Evolutionary conservation across 169 alveolate species (phyloP).

Genomic region (Babesia caballi): DNA sequence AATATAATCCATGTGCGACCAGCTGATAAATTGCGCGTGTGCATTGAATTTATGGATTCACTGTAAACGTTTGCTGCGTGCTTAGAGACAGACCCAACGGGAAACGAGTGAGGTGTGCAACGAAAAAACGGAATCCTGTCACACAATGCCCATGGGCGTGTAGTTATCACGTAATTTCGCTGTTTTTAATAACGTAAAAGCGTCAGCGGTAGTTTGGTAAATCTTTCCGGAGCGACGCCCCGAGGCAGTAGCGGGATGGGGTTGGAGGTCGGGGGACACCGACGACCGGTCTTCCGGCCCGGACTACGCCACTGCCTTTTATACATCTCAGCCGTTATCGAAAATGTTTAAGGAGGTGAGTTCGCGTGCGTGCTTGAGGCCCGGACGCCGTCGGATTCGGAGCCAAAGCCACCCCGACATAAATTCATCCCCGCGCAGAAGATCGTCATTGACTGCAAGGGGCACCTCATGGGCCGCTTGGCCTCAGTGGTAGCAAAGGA

Average conservation of each 20-base stretch:
- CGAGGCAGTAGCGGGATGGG: slow-evolving; percentile 26
- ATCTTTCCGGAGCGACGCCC: too few relatives aligned
- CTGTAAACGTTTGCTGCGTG: too few relatives aligned
- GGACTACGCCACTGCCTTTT: not conserved
- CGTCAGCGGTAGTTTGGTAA: too few relatives aligned
- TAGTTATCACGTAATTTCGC: too few relatives aligned
- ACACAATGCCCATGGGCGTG: too few relatives aligned
- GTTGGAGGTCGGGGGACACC: slow-evolving; percentile 21
- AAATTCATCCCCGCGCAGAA: slow-evolving; percentile 5
- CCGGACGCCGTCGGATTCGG: not conserved
- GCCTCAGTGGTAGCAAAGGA: slow-evolving; percentile 98
- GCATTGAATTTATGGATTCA: too few relatives aligned
- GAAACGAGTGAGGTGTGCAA: too few relatives aligned
- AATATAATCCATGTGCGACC: too few relatives aligned
- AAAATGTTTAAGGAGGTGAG: slow-evolving; percentile 68
- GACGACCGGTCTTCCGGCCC: not conserved
- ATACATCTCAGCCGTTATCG: not conserved
- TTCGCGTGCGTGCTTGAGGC: not conserved
- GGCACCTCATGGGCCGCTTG: slow-evolving; percentile 98
- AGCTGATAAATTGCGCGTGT: too few relatives aligned
- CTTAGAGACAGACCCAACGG: too few relatives aligned
- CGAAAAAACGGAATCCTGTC: too few relatives aligned
- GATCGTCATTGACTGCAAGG: slow-evolving; percentile 95
- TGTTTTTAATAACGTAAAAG: too few relatives aligned
- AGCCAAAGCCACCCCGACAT: not conserved